Base-by-base conservation (phyloP, 208 protist genomes). In the Phytomonas sp. region DNA sequence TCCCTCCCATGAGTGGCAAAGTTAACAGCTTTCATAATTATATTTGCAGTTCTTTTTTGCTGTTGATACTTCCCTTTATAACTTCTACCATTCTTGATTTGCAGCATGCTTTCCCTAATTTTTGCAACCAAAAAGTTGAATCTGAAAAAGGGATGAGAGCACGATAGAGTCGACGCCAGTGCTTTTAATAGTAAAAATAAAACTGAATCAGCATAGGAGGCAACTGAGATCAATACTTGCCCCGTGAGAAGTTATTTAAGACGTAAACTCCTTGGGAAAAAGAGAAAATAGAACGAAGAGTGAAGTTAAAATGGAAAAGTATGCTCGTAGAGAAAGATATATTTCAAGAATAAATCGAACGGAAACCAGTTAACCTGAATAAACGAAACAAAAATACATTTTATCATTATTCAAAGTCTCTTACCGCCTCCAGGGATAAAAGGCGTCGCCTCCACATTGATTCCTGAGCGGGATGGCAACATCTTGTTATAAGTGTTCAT, bases 361-460 rank as follows among this genome's bases (percentile, higher is more conserved):
- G 40, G 34, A 60, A 3, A 1, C 23, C 3, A 37, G 62, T 34
- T 1, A 53, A 67, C 20, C 30, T 32, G 32, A 34, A 20, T 31
- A 68, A 66, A 62, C 30, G 8, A 28, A 29, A 0, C 26, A 46
- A 62, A 76, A 23, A 40, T 31, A 20, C 17, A 31, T 8, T 0
- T 51, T 13, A 9, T 46, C 9, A n/a, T 37, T 23, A 3, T 70
- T 62, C 17, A 59, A 59, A 20, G 26, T 72, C 66, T 74, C 63
- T 71, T 73, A 0, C 59, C 71, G 69, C 66, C 68, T 46, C 74
- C 78, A 0, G 85, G 85, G 34, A 91, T 73, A 68, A 91, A 91
- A 0, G 85, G 85, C 72, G 79, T 76, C n/a, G 85, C 85, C 62
- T 84, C 82, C 30, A 88, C 72, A 60, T 91, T 91, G 4, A 81